Base-by-base conservation (phyloP, 2,329 filamentous ascomycete species). In the Pyricularia grisea region DNA sequence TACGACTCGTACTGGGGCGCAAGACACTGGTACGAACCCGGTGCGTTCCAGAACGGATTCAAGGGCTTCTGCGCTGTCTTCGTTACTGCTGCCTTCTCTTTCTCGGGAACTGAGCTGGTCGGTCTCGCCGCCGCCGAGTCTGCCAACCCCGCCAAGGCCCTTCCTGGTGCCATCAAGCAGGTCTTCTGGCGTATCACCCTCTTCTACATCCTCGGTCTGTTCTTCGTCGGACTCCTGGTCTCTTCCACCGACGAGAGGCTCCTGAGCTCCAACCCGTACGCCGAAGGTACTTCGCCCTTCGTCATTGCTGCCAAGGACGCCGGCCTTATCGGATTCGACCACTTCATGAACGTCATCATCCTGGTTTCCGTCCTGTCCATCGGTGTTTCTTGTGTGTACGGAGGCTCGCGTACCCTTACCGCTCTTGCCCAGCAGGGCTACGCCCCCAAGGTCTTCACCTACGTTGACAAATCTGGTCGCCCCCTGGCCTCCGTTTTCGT, bases 131-230 rank as follows among this genome's bases (percentile, higher is more conserved):
- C 90, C 4, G 90, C 89, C 14, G 90, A 92, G 78, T 86, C 88
- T 0, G 78, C 76, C 4, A 90, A 91, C 74, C 90, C 90, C 0
- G 84, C 87, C 71, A 88, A 91, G 76, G 87, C 89, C 0, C 84
- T 96, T 0, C 92, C 92, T 0, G 89, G 88, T 27, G 92, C 92
- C 1, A 88, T 93, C 74, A 94, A 93, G 81, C 92, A 94, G 78
- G 90, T 84, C 36, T 84, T 84, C 73, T 84, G 82, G 82, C 81
- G 82, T 75, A 82, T 84, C 72, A 81, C 81, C n/a, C 75, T 84
- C 61, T 84, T 84, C 74, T 85, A 84, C 72, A 75, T 84, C 58
- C 72, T 85, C 0, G 82, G 82, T 60, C 79, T 84, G n/a, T 81
- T 81, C 69, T 81, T 83, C 61, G 79, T 84, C 67, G 82, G 82